These are phyloP conservation scores for Rhizopus delemar DNA, from an alignment of 371 early-diverging fungal species.

Conservation along the genomic window DNA sequence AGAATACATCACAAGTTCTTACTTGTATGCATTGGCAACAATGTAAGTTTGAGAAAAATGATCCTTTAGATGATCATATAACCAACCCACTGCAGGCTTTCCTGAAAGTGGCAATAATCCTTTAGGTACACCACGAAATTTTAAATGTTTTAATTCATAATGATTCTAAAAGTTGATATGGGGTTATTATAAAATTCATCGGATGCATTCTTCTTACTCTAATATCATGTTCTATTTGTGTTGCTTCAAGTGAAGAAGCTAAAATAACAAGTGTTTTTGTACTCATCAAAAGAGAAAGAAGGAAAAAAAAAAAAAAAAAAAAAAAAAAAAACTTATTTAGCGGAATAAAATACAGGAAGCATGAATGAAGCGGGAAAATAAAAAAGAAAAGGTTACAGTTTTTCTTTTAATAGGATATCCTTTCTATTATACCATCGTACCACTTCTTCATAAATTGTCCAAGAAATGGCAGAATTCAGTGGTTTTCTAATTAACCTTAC, in stretches of 20 bases:
- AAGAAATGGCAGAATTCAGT: constrained; percentile 87
- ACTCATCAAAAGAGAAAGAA: constrained; percentile 3
- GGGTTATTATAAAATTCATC: too few relatives aligned
- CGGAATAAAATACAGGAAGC: not conserved
- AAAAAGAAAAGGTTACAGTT: constrained; percentile 3
- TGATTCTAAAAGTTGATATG: not conserved
- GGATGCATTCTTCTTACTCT: constrained; percentile 2
- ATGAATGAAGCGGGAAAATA: not conserved
- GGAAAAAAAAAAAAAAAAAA: constrained; percentile 4
- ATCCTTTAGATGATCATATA: constrained; percentile 29
- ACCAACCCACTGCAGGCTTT: constrained; percentile 44
- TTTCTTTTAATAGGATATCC: constrained; percentile 24
- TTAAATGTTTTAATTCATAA: constrained; percentile 28
- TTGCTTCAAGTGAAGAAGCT: constrained; percentile 17
- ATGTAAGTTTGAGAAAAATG: constrained; percentile 34
- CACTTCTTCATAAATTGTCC: constrained; percentile 91
- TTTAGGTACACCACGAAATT: constrained; percentile 41
- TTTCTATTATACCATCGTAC: constrained; percentile 47
- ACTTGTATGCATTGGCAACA: constrained; percentile 53
- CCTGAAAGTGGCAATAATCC: constrained; percentile 47
- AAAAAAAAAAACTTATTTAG: not conserved
- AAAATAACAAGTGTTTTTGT: constrained; percentile 19
- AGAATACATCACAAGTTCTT: constrained; percentile 8
- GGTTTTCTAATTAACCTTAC: constrained; percentile 87
- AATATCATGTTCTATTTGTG: constrained; percentile 23